phyloP scores from a whole-genome alignment of 1,284 basidiomycete species.

The Phylloporus sp. region DNA sequence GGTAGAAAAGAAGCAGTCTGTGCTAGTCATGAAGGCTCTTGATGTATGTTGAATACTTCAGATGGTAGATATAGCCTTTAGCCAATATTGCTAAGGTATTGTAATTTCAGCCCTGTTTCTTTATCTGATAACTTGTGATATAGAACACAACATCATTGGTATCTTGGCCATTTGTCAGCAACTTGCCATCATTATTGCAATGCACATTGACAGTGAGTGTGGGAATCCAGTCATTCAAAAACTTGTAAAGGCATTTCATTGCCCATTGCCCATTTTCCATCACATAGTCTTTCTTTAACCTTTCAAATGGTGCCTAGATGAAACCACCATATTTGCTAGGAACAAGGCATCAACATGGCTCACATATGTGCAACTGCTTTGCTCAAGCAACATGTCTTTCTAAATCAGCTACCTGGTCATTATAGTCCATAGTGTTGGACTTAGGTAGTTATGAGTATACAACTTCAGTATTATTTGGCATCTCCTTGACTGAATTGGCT shows the following conservation, averaged over 20 bases:
- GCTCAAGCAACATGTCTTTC: neutral
- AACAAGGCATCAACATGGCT: neutral
- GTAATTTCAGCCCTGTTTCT: slow-evolving; percentile 6
- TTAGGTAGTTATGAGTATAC: neutral
- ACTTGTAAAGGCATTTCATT: neutral
- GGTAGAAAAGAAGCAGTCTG: neutral
- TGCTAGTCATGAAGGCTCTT: neutral
- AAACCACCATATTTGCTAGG: neutral
- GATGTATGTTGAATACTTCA: neutral
- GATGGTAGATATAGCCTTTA: neutral
- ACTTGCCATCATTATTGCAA: slow-evolving; percentile 25
- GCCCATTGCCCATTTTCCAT: neutral
- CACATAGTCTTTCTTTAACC: neutral
- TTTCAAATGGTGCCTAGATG: neutral
- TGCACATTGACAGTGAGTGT: neutral
- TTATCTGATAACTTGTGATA: slow-evolving; percentile 30
- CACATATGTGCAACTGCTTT: neutral
- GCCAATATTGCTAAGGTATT: neutral
- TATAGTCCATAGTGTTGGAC: neutral
- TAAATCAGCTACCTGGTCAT: neutral
- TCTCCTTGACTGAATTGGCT: neutral
- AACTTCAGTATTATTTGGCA: neutral
- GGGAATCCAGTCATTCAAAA: slow-evolving; percentile 2
- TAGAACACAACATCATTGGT: slow-evolving; percentile 28
- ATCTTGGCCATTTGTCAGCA: neutral